Evolutionary conservation across 1,139 yeast species (phyloP).

Genomic region (Lodderomyces theae): DNA sequence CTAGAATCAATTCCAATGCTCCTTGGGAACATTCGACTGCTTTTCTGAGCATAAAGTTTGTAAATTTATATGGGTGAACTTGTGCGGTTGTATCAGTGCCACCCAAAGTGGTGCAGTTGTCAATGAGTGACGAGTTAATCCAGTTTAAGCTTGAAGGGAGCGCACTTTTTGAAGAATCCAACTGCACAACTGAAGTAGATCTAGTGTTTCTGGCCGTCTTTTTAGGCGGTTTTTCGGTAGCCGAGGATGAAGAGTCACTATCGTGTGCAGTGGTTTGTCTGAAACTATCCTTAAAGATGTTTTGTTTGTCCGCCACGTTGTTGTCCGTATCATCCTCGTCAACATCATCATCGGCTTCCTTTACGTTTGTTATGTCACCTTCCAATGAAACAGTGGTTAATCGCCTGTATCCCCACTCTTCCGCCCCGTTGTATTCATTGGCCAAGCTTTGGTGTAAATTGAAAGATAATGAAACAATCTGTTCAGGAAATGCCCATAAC

Average conservation of each 20-base stretch:
- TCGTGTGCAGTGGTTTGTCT: slow-evolving; percentile 15
- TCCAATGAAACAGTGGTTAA: slow-evolving; percentile 84
- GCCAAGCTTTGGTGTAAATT: slow-evolving; percentile 81
- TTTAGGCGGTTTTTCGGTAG: slow-evolving; percentile 32
- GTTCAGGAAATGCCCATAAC: slow-evolving; percentile 95
- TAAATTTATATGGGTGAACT: slow-evolving; percentile 93
- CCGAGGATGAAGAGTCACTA: slow-evolving; percentile 22
- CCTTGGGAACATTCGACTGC: slow-evolving; percentile 72
- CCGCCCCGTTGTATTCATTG: slow-evolving; percentile 71
- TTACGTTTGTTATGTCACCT: slow-evolving; percentile 60
- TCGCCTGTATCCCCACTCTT: slow-evolving; percentile 90
- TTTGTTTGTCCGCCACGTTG: neutral
- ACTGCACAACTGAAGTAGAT: slow-evolving; percentile 14
- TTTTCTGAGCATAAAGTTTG: slow-evolving; percentile 73
- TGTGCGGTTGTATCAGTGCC: slow-evolving; percentile 91
- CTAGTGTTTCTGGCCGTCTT: slow-evolving; percentile 26
- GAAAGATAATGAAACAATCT: slow-evolving; percentile 86
- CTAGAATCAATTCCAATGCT: slow-evolving; percentile 78
- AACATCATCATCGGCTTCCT: slow-evolving; percentile 10
- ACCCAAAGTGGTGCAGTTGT: slow-evolving; percentile 78
- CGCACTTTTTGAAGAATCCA: slow-evolving; percentile 10
- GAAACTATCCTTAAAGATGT: slow-evolving; percentile 10
- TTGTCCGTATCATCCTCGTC: neutral
- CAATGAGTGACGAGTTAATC: slow-evolving; percentile 67
- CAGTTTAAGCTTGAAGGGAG: slow-evolving; percentile 79